Evolutionary conservation across 495 filamentous ascomycete species (phyloP).

Genomic region (Penicillium daleae): DNA sequence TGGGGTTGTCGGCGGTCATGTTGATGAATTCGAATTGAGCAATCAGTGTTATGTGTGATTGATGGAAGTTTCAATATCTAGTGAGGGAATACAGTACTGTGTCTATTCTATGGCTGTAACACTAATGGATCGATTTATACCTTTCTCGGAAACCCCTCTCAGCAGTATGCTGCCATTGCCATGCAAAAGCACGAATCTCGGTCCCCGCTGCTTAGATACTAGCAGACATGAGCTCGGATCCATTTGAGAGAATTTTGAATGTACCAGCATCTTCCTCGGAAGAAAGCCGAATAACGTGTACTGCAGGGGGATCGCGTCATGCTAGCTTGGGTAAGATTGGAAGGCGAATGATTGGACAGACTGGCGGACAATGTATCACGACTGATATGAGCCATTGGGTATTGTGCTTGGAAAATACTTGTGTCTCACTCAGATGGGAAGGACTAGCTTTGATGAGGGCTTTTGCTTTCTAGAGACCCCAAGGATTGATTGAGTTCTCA

Average conservation of each 20-base stretch:
- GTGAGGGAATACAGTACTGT: no score
- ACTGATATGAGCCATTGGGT: neutral
- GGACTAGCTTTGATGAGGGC: neutral
- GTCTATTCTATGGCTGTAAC: no score
- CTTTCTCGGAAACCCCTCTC: neutral
- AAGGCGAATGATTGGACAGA: neutral
- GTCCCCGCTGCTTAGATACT: neutral
- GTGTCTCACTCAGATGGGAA: neutral
- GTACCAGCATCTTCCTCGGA: neutral
- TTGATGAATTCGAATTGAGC: neutral
- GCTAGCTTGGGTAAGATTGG: neutral
- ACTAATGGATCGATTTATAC: neutral
- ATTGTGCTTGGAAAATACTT: neutral
- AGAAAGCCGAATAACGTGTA: neutral
- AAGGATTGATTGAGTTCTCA: neutral
- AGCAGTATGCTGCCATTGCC: neutral
- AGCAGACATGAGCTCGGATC: neutral
- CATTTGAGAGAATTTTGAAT: neutral
- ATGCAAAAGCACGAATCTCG: neutral
- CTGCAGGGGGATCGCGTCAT: neutral
- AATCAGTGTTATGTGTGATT: neutral
- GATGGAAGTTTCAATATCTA: no score
- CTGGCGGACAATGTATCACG: neutral
- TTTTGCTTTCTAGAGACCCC: neutral
- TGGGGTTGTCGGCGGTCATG: neutral